Conservation (phyloP, 2,329 filamentous ascomycete species). For the Blumeria hordei region DNA sequence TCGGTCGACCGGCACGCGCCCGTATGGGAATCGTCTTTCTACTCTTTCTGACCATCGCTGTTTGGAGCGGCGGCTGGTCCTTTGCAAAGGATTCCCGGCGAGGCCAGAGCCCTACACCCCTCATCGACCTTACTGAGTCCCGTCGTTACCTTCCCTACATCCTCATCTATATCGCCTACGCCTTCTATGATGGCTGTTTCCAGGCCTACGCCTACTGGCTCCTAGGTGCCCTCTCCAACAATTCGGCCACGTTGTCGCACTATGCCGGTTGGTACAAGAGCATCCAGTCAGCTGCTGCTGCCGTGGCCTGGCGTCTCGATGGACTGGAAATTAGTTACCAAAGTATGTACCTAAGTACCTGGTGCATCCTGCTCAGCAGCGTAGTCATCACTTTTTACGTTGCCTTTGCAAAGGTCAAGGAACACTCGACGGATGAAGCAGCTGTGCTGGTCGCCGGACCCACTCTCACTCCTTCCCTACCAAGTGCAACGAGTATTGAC, state of each 20-base stretch:
- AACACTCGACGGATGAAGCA: conserved; percentile 2
- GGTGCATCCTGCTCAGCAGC: conserved; percentile 38
- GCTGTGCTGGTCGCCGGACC: not conserved
- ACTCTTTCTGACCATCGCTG: conserved; percentile 44
- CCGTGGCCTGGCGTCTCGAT: conserved; percentile 52
- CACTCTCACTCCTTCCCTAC: too few relatives aligned
- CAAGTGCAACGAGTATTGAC: too few relatives aligned
- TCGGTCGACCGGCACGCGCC: conserved; percentile 24
- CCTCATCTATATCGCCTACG: conserved; percentile 70
- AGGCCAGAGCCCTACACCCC: conserved; percentile 3
- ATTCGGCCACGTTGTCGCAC: conserved; percentile 74
- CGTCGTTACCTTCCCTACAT: not conserved
- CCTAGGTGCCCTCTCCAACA: conserved; percentile 85
- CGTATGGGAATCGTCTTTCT: conserved; percentile 36
- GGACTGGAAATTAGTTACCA: conserved; percentile 36
- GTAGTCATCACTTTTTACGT: conserved; percentile 1
- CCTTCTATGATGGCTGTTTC: conserved; percentile 73
- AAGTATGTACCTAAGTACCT: conserved; percentile 48
- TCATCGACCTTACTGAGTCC: conserved; percentile 31
- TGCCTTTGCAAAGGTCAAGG: conserved; percentile 1
- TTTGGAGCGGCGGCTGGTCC: conserved; percentile 67
- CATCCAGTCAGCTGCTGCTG: conserved; percentile 69
- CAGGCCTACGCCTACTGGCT: conserved; percentile 79
- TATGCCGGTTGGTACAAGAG: conserved; percentile 79
- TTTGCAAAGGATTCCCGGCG: conserved; percentile 44